These are phyloP conservation scores for Exophiala oligosperma DNA, from an alignment of 2,329 filamentous ascomycete genomes.

Conservation along the genomic window DNA sequence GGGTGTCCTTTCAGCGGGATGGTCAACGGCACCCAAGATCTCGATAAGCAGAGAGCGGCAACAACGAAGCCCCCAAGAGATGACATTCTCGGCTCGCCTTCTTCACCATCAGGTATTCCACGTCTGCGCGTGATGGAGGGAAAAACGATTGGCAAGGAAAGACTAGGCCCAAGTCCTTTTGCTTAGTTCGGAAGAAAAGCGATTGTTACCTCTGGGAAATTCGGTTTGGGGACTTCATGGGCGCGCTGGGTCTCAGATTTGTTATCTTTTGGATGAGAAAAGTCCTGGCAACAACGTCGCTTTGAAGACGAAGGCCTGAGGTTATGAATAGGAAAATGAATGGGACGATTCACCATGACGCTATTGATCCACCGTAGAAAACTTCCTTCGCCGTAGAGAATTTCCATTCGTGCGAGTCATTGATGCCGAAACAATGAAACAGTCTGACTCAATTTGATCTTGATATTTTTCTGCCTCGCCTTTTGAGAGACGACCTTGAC, in stretches of 20 bases:
- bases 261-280: too few species aligned
- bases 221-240: too few species aligned
- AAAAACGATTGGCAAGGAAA: slow-evolving; percentile 22
- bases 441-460: background rate
- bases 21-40: background rate
- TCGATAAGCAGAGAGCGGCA: slow-evolving; percentile 16
- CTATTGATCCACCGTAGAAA: background rate
- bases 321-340: too few species aligned
- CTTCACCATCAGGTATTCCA: slow-evolving; percentile 16
- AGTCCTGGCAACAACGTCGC: too few species aligned
- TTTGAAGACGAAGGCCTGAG: too few species aligned
- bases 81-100: background rate
- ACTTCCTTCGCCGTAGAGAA: too few species aligned
- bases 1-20: slow-evolving; percentile 23
- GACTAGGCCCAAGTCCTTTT: slow-evolving; percentile 19
- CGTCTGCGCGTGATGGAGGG: slow-evolving; percentile 21
- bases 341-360: too few species aligned
- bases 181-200: background rate
- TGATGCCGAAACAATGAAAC: background rate
- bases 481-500: background rate
- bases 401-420: background rate
- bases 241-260: too few species aligned
- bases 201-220: too few species aligned
- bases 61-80: slow-evolving; percentile 13
- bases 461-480: background rate